Base-by-base conservation (phyloP, 257 asterid genomes). In the Nicotiana paniculata region DNA sequence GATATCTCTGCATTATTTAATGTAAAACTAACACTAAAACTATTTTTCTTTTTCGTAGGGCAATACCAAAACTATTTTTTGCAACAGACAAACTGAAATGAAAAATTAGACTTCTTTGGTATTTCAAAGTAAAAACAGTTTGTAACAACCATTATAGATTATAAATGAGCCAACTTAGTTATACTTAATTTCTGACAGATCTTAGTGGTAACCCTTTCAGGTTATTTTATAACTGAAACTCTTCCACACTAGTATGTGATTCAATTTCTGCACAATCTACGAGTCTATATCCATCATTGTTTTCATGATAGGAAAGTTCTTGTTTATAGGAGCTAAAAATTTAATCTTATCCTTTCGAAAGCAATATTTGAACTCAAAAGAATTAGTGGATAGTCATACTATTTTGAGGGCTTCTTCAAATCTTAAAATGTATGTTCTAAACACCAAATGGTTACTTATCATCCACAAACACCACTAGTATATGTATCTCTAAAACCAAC, bases 1-100 rank as follows among this genome's bases (percentile, higher is more conserved):
- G 28, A 78, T 77, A 87, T 86, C 35, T 76, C 72, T 81, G 76
- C 75, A 66, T 58, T 46, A 37, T 59, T 39, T 39, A 58, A 62
- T 58, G 58, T 13, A 21, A 35, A 39, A 79, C 59, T 39, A 62
- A 62, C 61, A 59, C 35, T 58, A 79, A 26, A 26, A 59, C 32
- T 24, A 59, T 9, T 78, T 32, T 33, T 11, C 9, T 3, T 57
- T 15, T 33, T 30, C 17, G 35, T 57, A 59, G 26, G 57, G 15
- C 59, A 79, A 13, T 39, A 16, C 28, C 46, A 18, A 62, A 33
- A 39, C 17, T 15, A 59, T 33, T 35, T 62, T 43, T 3, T 79
- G 53, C 35, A 62, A 37, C 75, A 58, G 37, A 30, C 26, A 61
- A 79, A 33, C 46, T 48, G 28, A 75, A 26, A 28, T 26, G 8